Evolutionary conservation across 192 early-diverging fungal genomes (phyloP), one percentile per base, ranked within the genome.

Genomic region (Coemansia sp.): DNA sequence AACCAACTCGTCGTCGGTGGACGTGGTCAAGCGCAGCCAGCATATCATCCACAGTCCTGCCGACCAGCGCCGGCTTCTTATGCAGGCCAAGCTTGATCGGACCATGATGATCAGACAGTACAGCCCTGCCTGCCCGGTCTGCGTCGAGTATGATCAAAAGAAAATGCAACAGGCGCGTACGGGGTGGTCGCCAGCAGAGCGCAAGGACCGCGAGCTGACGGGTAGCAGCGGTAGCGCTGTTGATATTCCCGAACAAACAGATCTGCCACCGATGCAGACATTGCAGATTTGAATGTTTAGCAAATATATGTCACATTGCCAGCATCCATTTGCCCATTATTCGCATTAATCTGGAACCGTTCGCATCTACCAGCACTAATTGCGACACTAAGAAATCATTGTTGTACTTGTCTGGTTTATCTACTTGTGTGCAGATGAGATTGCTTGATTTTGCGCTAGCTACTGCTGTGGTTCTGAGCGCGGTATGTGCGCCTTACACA

Each of bases 401-500:
- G 21, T 19, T 49, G 21, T 50, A 3, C 17, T n/a, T 45, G 8
- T 4, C 21, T 21, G 6, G 23, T 8, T 12, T 24, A 52, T 10
- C 9, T 7, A 12, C 19, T 54, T 12, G 8, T 27, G n/a, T 8
- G 8, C 5, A 8, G 6, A 67, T 67, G 65, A 23, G 9, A 14
- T 35, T 19, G 7, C 51, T 72, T 19, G 75, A 78, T 59, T 63
- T 41, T 24, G 37, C 56, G 15, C 62, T 72, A 15, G 63, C 70
- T 8, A 55, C 51, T 10, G 59, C 43, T 11, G 67, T 75, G 15
- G 35, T 65, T 1, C 45, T 86, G 73, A 65, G 69, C 56, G 69
- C 61, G 5, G n/a, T 65, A 8, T 67, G 54, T 5, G 74, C 55
- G 35, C 96, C 94, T 0, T 97, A 80, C 73, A 94, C 95, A 35